A percentile compares a stretch with the other conserved stretches of the same genome.
phyloP scores from a whole-genome alignment of 352 stramenopile genomes.

The Aphanomyces astaci region DNA sequence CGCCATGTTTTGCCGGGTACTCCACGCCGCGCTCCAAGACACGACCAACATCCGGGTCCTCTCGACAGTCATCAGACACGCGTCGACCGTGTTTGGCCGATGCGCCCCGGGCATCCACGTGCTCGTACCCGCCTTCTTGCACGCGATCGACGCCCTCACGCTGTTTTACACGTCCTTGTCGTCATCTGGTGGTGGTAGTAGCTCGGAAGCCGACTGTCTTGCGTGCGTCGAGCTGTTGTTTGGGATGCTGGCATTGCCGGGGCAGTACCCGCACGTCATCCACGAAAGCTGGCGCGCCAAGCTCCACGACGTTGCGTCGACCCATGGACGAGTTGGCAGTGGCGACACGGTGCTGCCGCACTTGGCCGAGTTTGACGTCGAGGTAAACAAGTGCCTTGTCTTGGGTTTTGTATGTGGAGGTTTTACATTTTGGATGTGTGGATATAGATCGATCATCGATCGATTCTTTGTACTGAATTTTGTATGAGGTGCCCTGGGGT shows the following conservation, averaged over 20 bases:
- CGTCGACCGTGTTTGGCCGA: slow-evolving; percentile 64
- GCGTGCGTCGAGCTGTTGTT: slow-evolving; percentile 66
- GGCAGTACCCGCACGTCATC: slow-evolving; percentile 60
- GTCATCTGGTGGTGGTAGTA: background rate
- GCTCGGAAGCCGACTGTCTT: slow-evolving; percentile 13
- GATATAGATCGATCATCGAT: no score
- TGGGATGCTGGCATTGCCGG: slow-evolving; percentile 59
- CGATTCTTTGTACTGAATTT: no score
- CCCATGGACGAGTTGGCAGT: background rate
- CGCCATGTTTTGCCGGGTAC: slow-evolving; percentile 48
- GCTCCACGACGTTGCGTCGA: slow-evolving; percentile 28
- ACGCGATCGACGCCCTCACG: slow-evolving; percentile 76
- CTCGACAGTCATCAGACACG: slow-evolving; percentile 70
- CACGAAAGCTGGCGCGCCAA: slow-evolving; percentile 78
- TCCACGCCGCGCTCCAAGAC: slow-evolving; percentile 38
- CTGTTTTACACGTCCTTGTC: slow-evolving; percentile 13
- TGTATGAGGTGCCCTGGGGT: slow-evolving; percentile 32
- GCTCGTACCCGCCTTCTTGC: slow-evolving; percentile 70
- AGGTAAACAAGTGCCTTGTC: background rate
- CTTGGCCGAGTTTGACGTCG: slow-evolving; percentile 38
- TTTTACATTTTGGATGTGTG: no score
- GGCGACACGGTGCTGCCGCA: background rate
- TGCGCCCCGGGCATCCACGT: slow-evolving; percentile 72
- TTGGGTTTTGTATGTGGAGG: background rate
- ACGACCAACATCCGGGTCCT: slow-evolving; percentile 33